Evolutionary conservation across 768 basidiomycete species (phyloP).

Genomic region (Amanita rubescens): DNA sequence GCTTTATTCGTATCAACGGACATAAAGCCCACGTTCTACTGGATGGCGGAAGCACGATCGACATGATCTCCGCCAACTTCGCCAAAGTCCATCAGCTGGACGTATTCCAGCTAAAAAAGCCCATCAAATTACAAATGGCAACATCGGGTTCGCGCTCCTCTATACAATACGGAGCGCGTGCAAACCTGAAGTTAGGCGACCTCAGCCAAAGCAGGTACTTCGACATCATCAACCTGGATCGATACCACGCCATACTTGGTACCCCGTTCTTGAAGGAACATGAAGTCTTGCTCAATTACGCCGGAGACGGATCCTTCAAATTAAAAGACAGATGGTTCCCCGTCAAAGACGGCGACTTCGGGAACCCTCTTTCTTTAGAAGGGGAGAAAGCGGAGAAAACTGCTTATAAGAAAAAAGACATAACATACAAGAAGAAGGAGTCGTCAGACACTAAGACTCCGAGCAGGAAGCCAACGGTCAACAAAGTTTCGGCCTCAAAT

Average conservation of each 20-base stretch:
- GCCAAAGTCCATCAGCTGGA: neutral
- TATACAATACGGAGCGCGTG: neutral
- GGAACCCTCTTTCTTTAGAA: neutral
- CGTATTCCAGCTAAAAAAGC: neutral
- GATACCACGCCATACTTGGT: neutral
- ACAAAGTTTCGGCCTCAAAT: neutral
- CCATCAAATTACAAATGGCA: neutral
- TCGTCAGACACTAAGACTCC: no score
- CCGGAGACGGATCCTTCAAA: neutral
- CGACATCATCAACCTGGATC: neutral
- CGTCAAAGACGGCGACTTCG: neutral
- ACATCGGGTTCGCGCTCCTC: neutral
- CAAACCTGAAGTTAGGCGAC: neutral
- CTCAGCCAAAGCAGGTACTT: neutral
- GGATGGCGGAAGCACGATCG: neutral
- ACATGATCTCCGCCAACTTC: constrained; percentile 1
- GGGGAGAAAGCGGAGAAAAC: neutral
- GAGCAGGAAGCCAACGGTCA: no score
- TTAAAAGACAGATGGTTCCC: neutral
- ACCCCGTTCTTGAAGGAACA: neutral
- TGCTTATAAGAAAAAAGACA: neutral
- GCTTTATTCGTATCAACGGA: neutral
- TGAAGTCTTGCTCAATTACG: neutral
- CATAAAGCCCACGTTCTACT: neutral
- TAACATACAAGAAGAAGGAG: neutral